These are phyloP conservation scores for Aschersonia sp. DNA, from an alignment of 2,329 filamentous ascomycete genomes.

Conservation along the genomic window DNA sequence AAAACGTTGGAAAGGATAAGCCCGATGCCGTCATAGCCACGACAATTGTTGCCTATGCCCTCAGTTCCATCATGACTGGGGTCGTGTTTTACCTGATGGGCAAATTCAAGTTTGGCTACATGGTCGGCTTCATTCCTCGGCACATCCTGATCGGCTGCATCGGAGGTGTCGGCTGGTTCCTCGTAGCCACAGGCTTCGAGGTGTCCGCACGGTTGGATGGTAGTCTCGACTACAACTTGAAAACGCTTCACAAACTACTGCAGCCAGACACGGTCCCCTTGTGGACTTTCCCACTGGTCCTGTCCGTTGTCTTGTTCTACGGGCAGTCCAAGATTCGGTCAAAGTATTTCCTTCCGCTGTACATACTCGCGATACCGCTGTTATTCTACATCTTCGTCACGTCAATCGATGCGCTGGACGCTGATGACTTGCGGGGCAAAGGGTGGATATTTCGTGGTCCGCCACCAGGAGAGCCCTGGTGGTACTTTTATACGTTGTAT, in stretches of 20 bases:
- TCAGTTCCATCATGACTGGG: slow-evolving; percentile 84
- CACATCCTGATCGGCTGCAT: slow-evolving; percentile 97
- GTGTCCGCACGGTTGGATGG: slow-evolving; percentile 83
- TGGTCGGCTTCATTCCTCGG: slow-evolving; percentile 92
- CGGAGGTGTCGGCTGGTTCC: slow-evolving; percentile 90
- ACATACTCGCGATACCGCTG: slow-evolving; percentile 65
- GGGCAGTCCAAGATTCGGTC: slow-evolving; percentile 64
- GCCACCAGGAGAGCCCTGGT: slow-evolving; percentile 77
- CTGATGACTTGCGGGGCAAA: slow-evolving; percentile 49
- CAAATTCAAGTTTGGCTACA: slow-evolving; percentile 70
- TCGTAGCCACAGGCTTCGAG: slow-evolving; percentile 82
- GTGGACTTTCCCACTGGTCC: slow-evolving; percentile 66
- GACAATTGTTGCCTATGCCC: slow-evolving; percentile 78
- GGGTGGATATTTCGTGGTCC: slow-evolving; percentile 93
- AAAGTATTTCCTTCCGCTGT: slow-evolving; percentile 74
- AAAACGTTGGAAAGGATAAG: slow-evolving; percentile 62
- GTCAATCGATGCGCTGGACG: slow-evolving; percentile 50
- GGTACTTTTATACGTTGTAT: slow-evolving; percentile 94
- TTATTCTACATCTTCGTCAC: slow-evolving; percentile 69
- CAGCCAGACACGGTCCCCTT: slow-evolving; percentile 60
- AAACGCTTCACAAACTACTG: slow-evolving; percentile 62
- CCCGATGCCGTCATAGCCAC: slow-evolving; percentile 82
- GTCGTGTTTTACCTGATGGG: slow-evolving; percentile 87
- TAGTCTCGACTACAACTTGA: slow-evolving; percentile 65
- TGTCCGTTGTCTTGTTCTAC: slow-evolving; percentile 64